These are phyloP conservation scores for Lasiodiplodia gonubiensis DNA, from an alignment of 2,329 filamentous ascomycete species.

Conservation along the genomic window DNA sequence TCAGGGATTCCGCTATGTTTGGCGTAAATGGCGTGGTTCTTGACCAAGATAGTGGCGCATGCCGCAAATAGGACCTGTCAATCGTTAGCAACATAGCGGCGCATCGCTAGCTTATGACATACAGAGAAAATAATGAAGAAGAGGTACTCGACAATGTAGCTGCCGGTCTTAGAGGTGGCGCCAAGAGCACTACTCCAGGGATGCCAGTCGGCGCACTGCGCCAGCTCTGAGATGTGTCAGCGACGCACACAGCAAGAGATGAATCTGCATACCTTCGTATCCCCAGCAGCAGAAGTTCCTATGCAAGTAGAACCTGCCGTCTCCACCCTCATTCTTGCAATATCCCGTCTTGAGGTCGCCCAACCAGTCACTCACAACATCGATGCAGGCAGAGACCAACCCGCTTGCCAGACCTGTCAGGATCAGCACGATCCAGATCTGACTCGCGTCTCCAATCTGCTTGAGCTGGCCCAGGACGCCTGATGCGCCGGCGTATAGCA, in stretches of 20 bases:
- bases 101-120: slow-evolving; percentile 40
- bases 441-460: slow-evolving; percentile 79
- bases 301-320: slow-evolving; percentile 89
- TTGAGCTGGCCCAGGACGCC: slow-evolving; percentile 75
- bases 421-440: slow-evolving; percentile 90
- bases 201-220: slow-evolving; percentile 85
- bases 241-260: not conserved
- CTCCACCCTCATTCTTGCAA: slow-evolving; percentile 76
- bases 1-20: slow-evolving; percentile 96
- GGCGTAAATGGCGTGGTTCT: slow-evolving; percentile 83
- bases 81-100: slow-evolving; percentile 35
- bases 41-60: slow-evolving; percentile 78
- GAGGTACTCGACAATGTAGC: slow-evolving; percentile 84
- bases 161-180: slow-evolving; percentile 67
- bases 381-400: slow-evolving; percentile 83
- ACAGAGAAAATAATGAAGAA: slow-evolving; percentile 88
- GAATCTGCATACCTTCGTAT: slow-evolving; percentile 64
- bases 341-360: slow-evolving; percentile 90
- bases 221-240: slow-evolving; percentile 58
- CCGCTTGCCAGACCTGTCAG: slow-evolving; percentile 85
- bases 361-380: slow-evolving; percentile 90
- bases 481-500: slow-evolving; percentile 68
- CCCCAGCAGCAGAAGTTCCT: slow-evolving; percentile 93
- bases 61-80: slow-evolving; percentile 75
- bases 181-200: slow-evolving; percentile 80